Evolutionary conservation across 2,329 filamentous ascomycete genomes (phyloP), one percentile per base, ranked within the genome.

Genomic region (Seiridium unicorne): DNA sequence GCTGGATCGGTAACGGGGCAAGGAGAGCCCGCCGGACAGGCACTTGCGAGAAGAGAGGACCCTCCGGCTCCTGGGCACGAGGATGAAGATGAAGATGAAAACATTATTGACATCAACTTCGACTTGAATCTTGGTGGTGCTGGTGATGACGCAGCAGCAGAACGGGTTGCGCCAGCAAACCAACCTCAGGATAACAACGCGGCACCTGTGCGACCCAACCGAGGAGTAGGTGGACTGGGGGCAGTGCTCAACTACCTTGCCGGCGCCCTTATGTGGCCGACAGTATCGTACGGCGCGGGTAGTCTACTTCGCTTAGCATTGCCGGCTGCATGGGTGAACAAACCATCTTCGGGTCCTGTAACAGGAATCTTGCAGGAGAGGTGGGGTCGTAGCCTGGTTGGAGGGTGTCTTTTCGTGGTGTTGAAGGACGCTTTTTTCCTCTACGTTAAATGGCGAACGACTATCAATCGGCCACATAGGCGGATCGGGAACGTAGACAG

Each of bases 351-450:
- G 3, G 63, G 70, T 8, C 61, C 67, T 7, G 62, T 64, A 47
- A 84, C 85, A 0, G 89, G 90, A 0, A 79, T 98, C 34, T 74
- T 99, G 38, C 91, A 95, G 70, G 86, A 90, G 66, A 87, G 89
- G 61, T 98, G 95, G 92, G 95, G 93, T 1, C 83, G 95, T 59
- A 97, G 91, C 69, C 80, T 99, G 3, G 83, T 95, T 1, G 95
- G 95, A 1, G 95, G 95, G 0, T 95, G 92, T 71, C 76, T 96
- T 26, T 97, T 94, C 68, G 88, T 98, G 13, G 88, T 97, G 8
- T 74, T 97, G 57, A 95, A 94, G 73, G 87, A 90, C 66, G 79
- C 79, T 3, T 76, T 89, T 55, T 77, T 79, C 60, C 73, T 90
- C 32, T 90, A 88, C 69, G 80, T 82, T 64, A 89, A 89, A 74